These are phyloP conservation scores for Phytopythium sindhum DNA, from an alignment of 352 stramenopile genomes.

Conservation along the genomic window DNA sequence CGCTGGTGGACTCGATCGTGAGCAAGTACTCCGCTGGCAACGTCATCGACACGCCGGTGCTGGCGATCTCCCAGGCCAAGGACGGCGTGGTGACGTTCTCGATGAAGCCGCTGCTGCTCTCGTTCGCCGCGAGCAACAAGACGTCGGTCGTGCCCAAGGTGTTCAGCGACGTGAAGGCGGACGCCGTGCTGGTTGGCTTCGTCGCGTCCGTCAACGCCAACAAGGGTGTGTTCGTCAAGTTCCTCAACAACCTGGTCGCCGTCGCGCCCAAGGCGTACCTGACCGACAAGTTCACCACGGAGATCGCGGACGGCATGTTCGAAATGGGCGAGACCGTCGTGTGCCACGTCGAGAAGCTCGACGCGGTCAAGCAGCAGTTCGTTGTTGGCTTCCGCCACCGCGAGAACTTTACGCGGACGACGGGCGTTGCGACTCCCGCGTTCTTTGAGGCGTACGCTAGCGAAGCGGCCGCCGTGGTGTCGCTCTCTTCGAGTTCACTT, in stretches of 20 bases:
- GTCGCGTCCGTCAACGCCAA: conserved; percentile 73
- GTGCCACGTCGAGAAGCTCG: conserved; percentile 73
- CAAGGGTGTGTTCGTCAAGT: conserved; percentile 85
- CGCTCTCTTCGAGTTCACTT: conserved; percentile 18
- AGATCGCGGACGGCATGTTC: conserved; percentile 73
- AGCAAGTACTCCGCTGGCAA: conserved; percentile 47
- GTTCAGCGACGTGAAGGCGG: conserved; percentile 61
- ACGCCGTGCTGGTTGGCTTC: conserved; percentile 64
- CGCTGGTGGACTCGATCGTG: conserved; percentile 70
- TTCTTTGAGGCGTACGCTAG: conserved; percentile 61
- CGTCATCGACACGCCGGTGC: conserved; percentile 45
- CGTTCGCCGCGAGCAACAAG: conserved; percentile 25
- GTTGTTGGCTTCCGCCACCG: conserved; percentile 66
- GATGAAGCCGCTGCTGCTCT: conserved; percentile 77
- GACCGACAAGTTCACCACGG: conserved; percentile 66
- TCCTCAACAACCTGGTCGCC: conserved; percentile 84
- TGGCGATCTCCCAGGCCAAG: conserved; percentile 69
- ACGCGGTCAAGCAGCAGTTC: conserved; percentile 77
- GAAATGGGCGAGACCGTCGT: conserved; percentile 86
- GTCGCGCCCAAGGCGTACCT: conserved; percentile 78
- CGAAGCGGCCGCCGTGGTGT: conserved; percentile 20
- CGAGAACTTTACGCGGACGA: conserved; percentile 24
- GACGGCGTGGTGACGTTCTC: conserved; percentile 75
- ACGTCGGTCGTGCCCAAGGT: conserved; percentile 41
- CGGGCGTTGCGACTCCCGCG: conserved; percentile 34